phyloP scores from a whole-genome alignment of 2,329 filamentous ascomycete genomes.

The Dryadomyces quercus-mongolicae region DNA sequence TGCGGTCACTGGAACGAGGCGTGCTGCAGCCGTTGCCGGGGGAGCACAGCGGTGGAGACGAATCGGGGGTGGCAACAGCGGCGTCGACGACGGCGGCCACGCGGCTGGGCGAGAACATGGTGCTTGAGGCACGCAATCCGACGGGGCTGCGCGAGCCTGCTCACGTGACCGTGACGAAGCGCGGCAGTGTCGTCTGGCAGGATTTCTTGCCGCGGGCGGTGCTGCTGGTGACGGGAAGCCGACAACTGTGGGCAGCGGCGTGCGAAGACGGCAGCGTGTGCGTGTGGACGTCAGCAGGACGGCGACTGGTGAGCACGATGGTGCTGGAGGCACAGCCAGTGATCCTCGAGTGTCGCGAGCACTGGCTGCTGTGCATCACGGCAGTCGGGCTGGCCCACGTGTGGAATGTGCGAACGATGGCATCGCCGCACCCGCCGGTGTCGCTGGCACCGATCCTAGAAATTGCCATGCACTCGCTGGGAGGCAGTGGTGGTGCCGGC shows the following conservation, averaged over 20 bases:
- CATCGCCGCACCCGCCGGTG: slow-evolving; percentile 77
- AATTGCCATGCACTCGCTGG: slow-evolving; percentile 64
- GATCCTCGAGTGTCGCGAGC: slow-evolving; percentile 79
- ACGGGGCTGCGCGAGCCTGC: slow-evolving; percentile 62
- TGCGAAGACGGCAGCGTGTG: slow-evolving; percentile 89
- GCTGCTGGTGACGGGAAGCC: slow-evolving; percentile 82
- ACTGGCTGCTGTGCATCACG: slow-evolving; percentile 83
- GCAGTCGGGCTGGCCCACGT: slow-evolving; percentile 83
- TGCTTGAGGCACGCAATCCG: slow-evolving; percentile 85
- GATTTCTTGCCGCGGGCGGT: slow-evolving; percentile 82
- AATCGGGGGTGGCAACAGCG: slow-evolving; percentile 22
- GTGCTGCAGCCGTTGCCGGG: slow-evolving; percentile 26
- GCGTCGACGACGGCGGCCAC: slow-evolving; percentile 44
- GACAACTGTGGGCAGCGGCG: slow-evolving; percentile 81
- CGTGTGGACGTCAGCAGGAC: slow-evolving; percentile 83
- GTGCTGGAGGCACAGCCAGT: slow-evolving; percentile 87
- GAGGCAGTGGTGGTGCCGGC: too few relatives aligned
- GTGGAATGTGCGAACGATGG: slow-evolving; percentile 79
- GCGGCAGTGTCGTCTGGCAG: slow-evolving; percentile 77
- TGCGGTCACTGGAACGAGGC: slow-evolving; percentile 66
- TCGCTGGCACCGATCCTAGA: slow-evolving; percentile 84
- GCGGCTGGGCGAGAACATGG: slow-evolving; percentile 54
- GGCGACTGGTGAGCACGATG: slow-evolving; percentile 72
- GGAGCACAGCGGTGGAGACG: slow-evolving; percentile 45
- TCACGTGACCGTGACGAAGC: slow-evolving; percentile 68